These are phyloP conservation scores for Salvia sclarea DNA, from an alignment of 305 asterid species.

Conservation along the genomic window DNA sequence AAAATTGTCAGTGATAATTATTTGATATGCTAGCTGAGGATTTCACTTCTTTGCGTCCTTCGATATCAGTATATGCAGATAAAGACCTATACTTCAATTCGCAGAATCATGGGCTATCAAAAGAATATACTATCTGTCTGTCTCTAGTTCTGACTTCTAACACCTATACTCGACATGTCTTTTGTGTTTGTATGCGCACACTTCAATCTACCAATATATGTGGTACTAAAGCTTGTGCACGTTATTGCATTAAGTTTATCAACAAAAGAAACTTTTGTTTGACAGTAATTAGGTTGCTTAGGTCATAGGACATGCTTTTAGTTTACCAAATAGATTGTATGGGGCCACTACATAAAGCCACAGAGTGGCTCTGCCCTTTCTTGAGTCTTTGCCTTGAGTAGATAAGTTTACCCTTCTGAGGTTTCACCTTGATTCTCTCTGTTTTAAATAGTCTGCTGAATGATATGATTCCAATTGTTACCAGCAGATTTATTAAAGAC, in stretches of 20 bases:
- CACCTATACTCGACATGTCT: no score
- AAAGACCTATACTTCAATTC: background rate
- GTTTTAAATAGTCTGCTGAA: background rate
- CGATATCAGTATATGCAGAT: background rate
- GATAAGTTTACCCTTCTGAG: background rate
- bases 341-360: slow-evolving; percentile 2
- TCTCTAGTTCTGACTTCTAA: no score
- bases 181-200: background rate
- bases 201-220: background rate
- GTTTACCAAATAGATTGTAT: background rate
- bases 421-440: slow-evolving; percentile 1
- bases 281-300: background rate
- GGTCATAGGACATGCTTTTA: background rate
- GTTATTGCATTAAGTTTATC: background rate
- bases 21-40: background rate
- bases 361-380: background rate
- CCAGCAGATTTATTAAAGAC: background rate
- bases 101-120: background rate
- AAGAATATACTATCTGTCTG: background rate
- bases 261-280: background rate
- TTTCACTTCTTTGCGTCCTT: background rate
- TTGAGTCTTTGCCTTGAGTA: slow-evolving; percentile 7
- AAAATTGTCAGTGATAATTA: background rate
- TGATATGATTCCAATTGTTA: background rate
- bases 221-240: background rate